Evolutionary conservation across 257 asterid genomes (phyloP).

Genomic region (Prunella vulgaris): DNA sequence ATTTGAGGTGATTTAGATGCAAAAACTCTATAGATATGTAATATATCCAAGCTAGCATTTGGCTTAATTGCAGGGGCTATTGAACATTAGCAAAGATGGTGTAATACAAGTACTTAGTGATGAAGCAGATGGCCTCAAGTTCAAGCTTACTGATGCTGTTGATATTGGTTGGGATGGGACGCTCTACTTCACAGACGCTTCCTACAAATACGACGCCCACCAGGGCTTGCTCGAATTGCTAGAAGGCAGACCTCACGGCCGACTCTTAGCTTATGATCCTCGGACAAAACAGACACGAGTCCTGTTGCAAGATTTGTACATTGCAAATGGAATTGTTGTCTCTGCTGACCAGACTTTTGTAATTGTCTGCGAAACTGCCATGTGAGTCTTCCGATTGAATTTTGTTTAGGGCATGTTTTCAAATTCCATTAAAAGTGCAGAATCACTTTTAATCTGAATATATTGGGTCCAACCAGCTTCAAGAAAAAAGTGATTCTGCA

Average conservation of each 20-base stretch:
- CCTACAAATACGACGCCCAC: conserved; percentile 37
- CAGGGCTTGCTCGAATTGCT: conserved; percentile 30
- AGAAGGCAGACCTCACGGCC: conserved; percentile 71
- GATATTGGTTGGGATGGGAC: conserved; percentile 60
- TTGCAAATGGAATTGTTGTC: conserved; percentile 76
- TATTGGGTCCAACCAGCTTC: too few relatives aligned
- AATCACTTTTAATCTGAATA: too few relatives aligned
- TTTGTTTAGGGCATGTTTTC: too few relatives aligned
- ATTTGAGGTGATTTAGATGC: too few relatives aligned
- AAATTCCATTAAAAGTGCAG: too few relatives aligned
- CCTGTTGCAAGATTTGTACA: conserved; percentile 46
- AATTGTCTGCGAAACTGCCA: conserved; percentile 62
- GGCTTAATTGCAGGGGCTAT: conserved; percentile 50
- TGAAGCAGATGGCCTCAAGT: conserved; percentile 67
- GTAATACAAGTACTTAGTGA: conserved; percentile 44
- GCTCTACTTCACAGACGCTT: conserved; percentile 81
- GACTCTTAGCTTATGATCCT: conserved; percentile 75
- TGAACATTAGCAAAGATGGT: conserved; percentile 59
- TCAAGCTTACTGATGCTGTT: conserved; percentile 69
- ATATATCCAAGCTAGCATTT: too few relatives aligned
- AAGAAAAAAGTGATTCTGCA: too few relatives aligned
- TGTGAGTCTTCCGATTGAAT: conserved; percentile 53
- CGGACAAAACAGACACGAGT: conserved; percentile 52
- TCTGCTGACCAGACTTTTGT: conserved; percentile 59
- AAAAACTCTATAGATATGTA: too few relatives aligned